These are phyloP conservation scores for Amylocarpus encephaloides DNA, from an alignment of 2,329 filamentous ascomycete species.

Conservation along the genomic window DNA sequence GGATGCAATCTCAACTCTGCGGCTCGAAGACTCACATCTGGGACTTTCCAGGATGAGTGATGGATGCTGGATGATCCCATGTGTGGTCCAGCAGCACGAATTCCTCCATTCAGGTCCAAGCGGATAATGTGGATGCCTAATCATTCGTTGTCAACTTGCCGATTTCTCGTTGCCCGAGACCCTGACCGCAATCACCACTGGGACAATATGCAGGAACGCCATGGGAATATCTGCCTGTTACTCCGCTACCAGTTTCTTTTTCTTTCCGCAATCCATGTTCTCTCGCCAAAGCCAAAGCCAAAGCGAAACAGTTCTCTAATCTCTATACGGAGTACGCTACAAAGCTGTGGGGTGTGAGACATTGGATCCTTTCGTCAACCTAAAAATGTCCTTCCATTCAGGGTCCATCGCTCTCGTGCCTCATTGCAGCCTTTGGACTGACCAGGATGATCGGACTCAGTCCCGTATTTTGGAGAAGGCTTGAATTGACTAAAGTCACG, in stretches of 20 bases:
- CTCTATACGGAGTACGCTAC: too few relatives aligned
- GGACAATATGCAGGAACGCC: constrained; percentile 3
- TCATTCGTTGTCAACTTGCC: not conserved
- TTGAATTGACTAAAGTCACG: constrained; percentile 13
- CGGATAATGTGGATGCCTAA: constrained; percentile 7
- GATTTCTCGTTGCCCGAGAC: not conserved
- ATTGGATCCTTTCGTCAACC: constrained; percentile 4
- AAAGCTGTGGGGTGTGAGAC: not conserved
- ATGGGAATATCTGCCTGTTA: not conserved
- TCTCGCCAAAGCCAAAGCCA: not conserved
- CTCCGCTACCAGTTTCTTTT: not conserved
- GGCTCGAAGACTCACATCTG: constrained; percentile 4
- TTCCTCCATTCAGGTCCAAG: not conserved
- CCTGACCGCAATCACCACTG: not conserved
- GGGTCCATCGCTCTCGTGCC: constrained; percentile 5
- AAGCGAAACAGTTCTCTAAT: not conserved
- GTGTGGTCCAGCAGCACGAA: not conserved
- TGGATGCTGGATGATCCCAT: not conserved
- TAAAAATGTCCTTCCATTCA: constrained; percentile 9
- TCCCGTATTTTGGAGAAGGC: constrained; percentile 17
- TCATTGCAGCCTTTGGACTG: constrained; percentile 7
- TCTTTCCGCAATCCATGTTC: not conserved
- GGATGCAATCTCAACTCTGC: not conserved
- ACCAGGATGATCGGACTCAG: constrained; percentile 19
- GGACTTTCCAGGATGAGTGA: not conserved